A percentile compares a stretch with the other conserved stretches of the same genome.
These are phyloP conservation scores for Suillus plorans DNA, from an alignment of 768 basidiomycete genomes.

Conservation along the genomic window DNA sequence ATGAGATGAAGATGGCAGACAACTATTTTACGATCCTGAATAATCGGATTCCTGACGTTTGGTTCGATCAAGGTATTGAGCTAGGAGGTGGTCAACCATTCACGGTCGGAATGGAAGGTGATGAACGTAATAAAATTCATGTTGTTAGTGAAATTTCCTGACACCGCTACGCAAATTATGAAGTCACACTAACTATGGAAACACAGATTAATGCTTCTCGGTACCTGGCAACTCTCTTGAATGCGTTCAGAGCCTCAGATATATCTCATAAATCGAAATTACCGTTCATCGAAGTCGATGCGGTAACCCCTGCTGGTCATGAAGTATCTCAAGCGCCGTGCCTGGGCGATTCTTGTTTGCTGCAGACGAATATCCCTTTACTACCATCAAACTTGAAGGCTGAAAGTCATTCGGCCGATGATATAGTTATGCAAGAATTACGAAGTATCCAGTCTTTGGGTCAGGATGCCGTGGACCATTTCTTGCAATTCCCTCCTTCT, in stretches of 20 bases:
- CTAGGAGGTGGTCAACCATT: slow-evolving; percentile 62
- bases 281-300: background rate
- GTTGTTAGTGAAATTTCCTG: slow-evolving; percentile 45
- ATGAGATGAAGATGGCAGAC: slow-evolving; percentile 65
- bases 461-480: slow-evolving; percentile 33
- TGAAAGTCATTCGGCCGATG: slow-evolving; percentile 25
- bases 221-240: slow-evolving; percentile 41
- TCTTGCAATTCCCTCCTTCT: slow-evolving; percentile 46
- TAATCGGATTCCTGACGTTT: slow-evolving; percentile 56
- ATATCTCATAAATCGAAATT: background rate
- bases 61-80: slow-evolving; percentile 64
- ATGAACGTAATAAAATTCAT: slow-evolving; percentile 54
- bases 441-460: slow-evolving; percentile 36
- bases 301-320: background rate
- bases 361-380: slow-evolving; percentile 52
- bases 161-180: slow-evolving; percentile 2
- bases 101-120: slow-evolving; percentile 57
- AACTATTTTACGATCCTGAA: slow-evolving; percentile 64
- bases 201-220: slow-evolving; percentile 44
- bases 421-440: slow-evolving; percentile 45
- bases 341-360: slow-evolving; percentile 41
- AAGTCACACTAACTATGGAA: background rate
- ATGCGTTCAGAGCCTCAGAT: background rate
- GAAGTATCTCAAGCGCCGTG: slow-evolving; percentile 37
- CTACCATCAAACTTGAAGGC: slow-evolving; percentile 34